Percentiles rank a stretch among this genome's conserved stretches.
phyloP scores from a whole-genome alignment of 148 eudicot species.

The Rhododendron henanense region DNA sequence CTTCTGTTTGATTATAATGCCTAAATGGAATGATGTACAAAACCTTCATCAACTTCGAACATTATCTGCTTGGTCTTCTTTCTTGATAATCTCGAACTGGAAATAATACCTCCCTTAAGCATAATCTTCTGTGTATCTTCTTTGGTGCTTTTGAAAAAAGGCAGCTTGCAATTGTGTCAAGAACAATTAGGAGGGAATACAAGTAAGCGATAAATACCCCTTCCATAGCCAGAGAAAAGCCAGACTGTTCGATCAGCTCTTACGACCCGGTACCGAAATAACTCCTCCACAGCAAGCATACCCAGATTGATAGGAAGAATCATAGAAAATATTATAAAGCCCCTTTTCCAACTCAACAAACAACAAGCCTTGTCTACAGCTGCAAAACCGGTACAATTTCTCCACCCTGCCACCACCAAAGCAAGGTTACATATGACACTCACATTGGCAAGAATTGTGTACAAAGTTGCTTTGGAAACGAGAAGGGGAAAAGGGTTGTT shows the following conservation, averaged over 20 bases:
- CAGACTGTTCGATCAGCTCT: slow-evolving; percentile 2
- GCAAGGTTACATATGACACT: slow-evolving; percentile 15
- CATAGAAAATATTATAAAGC: background rate
- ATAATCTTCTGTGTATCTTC: background rate
- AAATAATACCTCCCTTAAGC: background rate
- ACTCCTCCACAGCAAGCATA: slow-evolving; percentile 18
- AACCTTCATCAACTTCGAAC: background rate
- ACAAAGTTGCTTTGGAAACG: background rate
- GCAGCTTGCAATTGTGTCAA: slow-evolving; percentile 17
- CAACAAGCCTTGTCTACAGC: slow-evolving; percentile 15
- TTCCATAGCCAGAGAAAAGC: slow-evolving; percentile 14
- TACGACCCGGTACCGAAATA: slow-evolving; percentile 9
- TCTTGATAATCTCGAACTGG: background rate
- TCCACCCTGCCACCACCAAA: slow-evolving; percentile 11
- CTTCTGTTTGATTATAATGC: background rate
- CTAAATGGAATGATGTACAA: background rate
- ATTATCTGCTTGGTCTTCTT: background rate
- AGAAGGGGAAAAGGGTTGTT: slow-evolving; percentile 6
- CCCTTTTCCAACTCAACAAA: slow-evolving; percentile 11
- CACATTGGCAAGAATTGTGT: background rate
- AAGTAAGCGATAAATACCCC: slow-evolving; percentile 12
- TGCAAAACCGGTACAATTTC: background rate
- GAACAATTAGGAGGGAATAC: slow-evolving; percentile 16
- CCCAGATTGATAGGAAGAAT: slow-evolving; percentile 14
- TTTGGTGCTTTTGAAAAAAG: slow-evolving; percentile 17